phyloP scores from a whole-genome alignment of 257 asterid genomes.

The Salvia hispanica region DNA sequence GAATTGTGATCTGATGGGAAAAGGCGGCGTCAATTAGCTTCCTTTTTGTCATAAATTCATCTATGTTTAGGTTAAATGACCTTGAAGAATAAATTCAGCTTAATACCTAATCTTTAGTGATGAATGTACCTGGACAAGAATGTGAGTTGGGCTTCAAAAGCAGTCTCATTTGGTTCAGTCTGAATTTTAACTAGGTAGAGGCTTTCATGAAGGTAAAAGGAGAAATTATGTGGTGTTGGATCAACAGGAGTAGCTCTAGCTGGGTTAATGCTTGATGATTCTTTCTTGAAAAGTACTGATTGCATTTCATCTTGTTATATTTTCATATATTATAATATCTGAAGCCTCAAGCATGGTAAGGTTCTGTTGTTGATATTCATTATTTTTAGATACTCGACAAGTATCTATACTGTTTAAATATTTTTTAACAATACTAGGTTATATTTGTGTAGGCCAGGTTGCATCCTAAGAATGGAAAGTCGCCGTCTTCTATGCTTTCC shows the following conservation, averaged over 20 bases:
- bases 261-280: not conserved
- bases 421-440: slow-evolving; percentile 39
- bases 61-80: not conserved
- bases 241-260: slow-evolving; percentile 15
- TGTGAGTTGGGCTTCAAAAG: slow-evolving; percentile 15
- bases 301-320: not conserved
- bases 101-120: not conserved
- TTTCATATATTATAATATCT: not conserved
- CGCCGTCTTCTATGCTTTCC: slow-evolving; percentile 57
- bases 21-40: not conserved
- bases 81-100: slow-evolving; percentile 7
- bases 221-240: not conserved
- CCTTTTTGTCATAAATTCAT: not conserved
- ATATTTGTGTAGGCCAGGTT: slow-evolving; percentile 61
- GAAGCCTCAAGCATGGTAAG: not conserved
- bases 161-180: slow-evolving; percentile 6
- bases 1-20: not conserved
- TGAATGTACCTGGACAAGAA: slow-evolving; percentile 5
- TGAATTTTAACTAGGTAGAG: not conserved
- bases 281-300: too few species aligned
- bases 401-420: slow-evolving; percentile 1
- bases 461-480: slow-evolving; percentile 58
- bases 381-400: not conserved
- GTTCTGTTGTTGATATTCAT: not conserved
- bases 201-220: not conserved